phyloP scores from a whole-genome alignment of 192 early-diverging fungal genomes.

The Podochytrium sp. region DNA sequence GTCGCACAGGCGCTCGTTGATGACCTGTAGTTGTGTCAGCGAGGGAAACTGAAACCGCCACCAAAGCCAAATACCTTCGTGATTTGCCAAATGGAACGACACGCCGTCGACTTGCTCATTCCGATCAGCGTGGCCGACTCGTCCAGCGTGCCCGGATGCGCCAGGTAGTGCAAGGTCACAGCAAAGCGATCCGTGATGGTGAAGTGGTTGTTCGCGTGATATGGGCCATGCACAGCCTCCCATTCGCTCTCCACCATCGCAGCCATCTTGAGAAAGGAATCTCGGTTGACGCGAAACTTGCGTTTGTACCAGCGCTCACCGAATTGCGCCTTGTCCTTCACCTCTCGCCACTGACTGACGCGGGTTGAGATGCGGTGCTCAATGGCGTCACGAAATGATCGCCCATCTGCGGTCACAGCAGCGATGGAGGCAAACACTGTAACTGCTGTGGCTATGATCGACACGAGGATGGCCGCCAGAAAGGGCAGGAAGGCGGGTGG shows the following conservation, averaged over 20 bases:
- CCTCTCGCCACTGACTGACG: not conserved
- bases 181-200: slow-evolving; percentile 5
- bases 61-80: too few relatives aligned
- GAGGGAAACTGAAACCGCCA: too few relatives aligned
- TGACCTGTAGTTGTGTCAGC: too few relatives aligned
- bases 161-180: slow-evolving; percentile 6
- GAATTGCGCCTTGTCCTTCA: not conserved
- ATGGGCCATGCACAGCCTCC: not conserved
- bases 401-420: not conserved
- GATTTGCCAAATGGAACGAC: slow-evolving; percentile 13
- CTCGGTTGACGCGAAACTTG: not conserved
- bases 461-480: not conserved
- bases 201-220: not conserved
- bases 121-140: slow-evolving; percentile 11
- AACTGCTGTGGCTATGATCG: not conserved
- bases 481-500: too few relatives aligned
- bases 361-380: not conserved
- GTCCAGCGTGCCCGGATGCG: slow-evolving; percentile 9
- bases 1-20: not conserved
- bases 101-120: slow-evolving; percentile 11
- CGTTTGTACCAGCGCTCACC: not conserved
- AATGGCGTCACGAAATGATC: not conserved
- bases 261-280: not conserved
- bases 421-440: not conserved
- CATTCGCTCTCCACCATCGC: not conserved